Base-by-base conservation (phyloP, 2,329 filamentous ascomycete genomes). In the Parascedosporium putredinis region DNA sequence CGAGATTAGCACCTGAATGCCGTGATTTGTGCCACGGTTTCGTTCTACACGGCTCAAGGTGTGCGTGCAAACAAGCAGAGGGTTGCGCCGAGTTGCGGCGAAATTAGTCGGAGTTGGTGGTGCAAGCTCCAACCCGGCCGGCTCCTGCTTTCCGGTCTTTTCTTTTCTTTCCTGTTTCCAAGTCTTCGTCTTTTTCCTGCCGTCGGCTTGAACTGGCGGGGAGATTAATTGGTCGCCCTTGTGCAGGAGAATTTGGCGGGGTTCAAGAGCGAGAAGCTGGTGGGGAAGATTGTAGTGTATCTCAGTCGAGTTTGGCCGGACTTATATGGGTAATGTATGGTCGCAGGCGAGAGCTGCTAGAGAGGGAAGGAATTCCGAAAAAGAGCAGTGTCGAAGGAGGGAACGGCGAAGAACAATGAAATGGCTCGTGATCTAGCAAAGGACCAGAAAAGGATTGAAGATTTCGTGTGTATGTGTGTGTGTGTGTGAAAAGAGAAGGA, bases 111-210 rank as follows among this genome's bases (percentile, higher is more conserved):
- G n/a, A n/a, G 27, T 6, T 31, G 18, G 38, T 42, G 38, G 38
- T 42, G 38, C 18, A 20, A 42, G 46, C 46, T 48, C 33, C 38
- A 31, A 20, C 46, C 46, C 31, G 31, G 46, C 46, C 25, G 24
- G 10, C n/a, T 24, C 22, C 46, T 22, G 22, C 31, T 38, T n/a
- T 24, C 14, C 14, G 22, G 16, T 24, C 5, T n/a, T n/a, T 38
- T 16, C 12, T 42, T 42, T 42, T 36, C 2, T 42, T 42, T 20
- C 16, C 20, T 36, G 2, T 42, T 20, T 10, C 16, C 23, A 24
- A 36, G n/a, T 18, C 20, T 34, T 36, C 10, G n/a, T 31, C 14
- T 31, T 31, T 31, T 31, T 14, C 33, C 20, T 36, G n/a, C 33
- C 20, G n/a, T 36, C 33, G 7, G 33, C n/a, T 9, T 18, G 7